Evolutionary conservation across 257 asterid species (phyloP), one percentile per base, ranked within the genome.

Genomic region (Craterostigma plantagineum): DNA sequence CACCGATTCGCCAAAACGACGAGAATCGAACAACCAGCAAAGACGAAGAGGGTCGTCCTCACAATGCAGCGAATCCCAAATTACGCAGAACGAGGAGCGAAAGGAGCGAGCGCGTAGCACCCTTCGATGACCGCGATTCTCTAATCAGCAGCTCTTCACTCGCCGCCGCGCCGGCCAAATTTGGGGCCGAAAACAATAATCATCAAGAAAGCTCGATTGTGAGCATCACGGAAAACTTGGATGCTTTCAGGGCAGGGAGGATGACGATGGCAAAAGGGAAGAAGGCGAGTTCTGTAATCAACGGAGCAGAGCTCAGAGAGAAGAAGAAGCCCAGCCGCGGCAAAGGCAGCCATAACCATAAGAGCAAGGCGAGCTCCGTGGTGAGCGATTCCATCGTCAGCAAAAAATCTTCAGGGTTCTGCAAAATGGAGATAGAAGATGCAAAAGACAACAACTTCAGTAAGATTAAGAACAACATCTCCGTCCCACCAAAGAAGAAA

Each of bases 221-320:
- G 3, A 62, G 80, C 54, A 64, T 66, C 27, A 61, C 86, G 0
- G 70, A 73, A 17, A 62, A 39, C 9, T 35, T 47, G 27, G 64
- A 61, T 18, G 60, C 58, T 0, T 50, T 67, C 13, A 49, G 43
- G 23, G 49, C n/a, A n/a, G n/a, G n/a, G n/a, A n/a, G 49, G 9
- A 41, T 34, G 33, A 58, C 34, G 8, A 61, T 49, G 69, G 76
- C 42, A 61, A 78, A 81, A 2, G 79, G 76, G 58, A 58, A 41
- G 3, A 82, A 79, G 58, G 92, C 95, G 0, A 73, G 91, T 54
- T 79, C 95, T 0, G 77, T 74, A 9, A 69, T 83, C 10, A 69
- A 61, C 11, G 87, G 84, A 0, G 71, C 68, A 0, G 93, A 83
- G 51, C 54, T 69, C 5, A 45, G 63, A 35, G 72, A 72, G 51